phyloP scores from a whole-genome alignment of 1,284 basidiomycete genomes.

The Cutaneotrichosporon spelunceum region DNA sequence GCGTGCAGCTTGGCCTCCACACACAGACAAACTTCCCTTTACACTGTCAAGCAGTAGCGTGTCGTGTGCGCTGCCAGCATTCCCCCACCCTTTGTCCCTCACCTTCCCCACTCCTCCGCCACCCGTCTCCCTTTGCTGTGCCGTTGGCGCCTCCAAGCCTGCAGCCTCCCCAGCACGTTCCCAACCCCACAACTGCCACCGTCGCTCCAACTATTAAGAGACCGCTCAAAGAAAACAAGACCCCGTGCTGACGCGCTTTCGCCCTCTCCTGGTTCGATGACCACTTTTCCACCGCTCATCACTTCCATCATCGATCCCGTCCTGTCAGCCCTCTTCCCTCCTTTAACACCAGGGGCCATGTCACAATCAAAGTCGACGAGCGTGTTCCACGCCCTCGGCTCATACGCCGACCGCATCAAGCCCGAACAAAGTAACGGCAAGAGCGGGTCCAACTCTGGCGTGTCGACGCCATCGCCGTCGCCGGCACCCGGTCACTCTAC shows the following conservation, averaged over 20 bases:
- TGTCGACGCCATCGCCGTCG: conserved; percentile 15
- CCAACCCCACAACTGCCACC: background rate
- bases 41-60: background rate
- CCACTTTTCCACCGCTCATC: conserved; percentile 3
- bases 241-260: conserved; percentile 5
- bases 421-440: conserved; percentile 17
- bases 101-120: background rate
- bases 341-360: conserved; percentile 9
- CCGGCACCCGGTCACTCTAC: conserved; percentile 1
- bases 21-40: background rate
- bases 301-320: background rate
- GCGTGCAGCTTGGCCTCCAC: background rate
- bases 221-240: background rate
- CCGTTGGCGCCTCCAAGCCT: conserved; percentile 1
- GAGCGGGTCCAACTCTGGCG: conserved; percentile 8
- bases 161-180: background rate
- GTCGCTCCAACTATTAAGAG: background rate
- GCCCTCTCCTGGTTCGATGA: background rate
- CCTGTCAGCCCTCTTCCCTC: conserved; percentile 5
- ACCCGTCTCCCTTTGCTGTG: background rate
- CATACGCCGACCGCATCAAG: conserved; percentile 47
- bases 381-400: conserved; percentile 48
- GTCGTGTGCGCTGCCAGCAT: background rate
- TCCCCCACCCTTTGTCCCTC: background rate
- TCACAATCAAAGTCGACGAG: conserved; percentile 29